phyloP scores from a whole-genome alignment of 768 basidiomycete species.

The Ephemerocybe angulata region DNA sequence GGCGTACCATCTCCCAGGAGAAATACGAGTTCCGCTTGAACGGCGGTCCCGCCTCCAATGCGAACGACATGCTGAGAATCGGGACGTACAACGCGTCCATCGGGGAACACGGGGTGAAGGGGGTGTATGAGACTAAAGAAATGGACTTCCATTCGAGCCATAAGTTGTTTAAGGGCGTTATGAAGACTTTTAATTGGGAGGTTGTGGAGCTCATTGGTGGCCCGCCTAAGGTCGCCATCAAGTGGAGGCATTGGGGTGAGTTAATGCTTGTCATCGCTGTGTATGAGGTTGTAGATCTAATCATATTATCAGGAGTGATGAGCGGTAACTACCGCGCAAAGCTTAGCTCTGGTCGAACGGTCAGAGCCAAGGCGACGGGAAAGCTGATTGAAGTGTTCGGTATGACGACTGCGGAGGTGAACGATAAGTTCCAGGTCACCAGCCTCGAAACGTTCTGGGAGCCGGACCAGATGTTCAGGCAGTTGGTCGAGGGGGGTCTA shows the following conservation, averaged over 20 bases:
- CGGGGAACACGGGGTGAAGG: slow-evolving; percentile 8
- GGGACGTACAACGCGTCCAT: slow-evolving; percentile 12
- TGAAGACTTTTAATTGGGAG: slow-evolving; percentile 15
- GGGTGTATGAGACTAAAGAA: slow-evolving; percentile 9
- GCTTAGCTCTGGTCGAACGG: slow-evolving; percentile 10
- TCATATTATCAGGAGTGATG: slow-evolving; percentile 7
- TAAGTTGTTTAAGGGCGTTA: slow-evolving; percentile 14
- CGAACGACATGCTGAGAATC: slow-evolving; percentile 9
- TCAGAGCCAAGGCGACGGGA: slow-evolving; percentile 12
- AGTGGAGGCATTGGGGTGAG: slow-evolving; percentile 15
- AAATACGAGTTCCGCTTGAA: slow-evolving; percentile 12
- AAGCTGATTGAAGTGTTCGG: slow-evolving; percentile 14
- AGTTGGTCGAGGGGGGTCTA: slow-evolving; percentile 8
- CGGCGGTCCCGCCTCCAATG: slow-evolving; percentile 7
- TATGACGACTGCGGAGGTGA: slow-evolving; percentile 12
- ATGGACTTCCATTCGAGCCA: slow-evolving; percentile 12
- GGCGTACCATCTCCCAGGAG: slow-evolving; percentile 13
- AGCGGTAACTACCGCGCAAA: slow-evolving; percentile 13
- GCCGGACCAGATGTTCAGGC: slow-evolving; percentile 11
- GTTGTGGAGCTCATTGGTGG: slow-evolving; percentile 10
- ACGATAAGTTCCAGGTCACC: slow-evolving; percentile 12
- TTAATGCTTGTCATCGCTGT: too few relatives aligned
- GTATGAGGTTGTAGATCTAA: not conserved
- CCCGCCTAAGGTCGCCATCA: slow-evolving; percentile 13
- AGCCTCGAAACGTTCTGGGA: slow-evolving; percentile 14